Evolutionary conservation across 805 yeast species (phyloP).

Genomic region (Lachancea waltii): DNA sequence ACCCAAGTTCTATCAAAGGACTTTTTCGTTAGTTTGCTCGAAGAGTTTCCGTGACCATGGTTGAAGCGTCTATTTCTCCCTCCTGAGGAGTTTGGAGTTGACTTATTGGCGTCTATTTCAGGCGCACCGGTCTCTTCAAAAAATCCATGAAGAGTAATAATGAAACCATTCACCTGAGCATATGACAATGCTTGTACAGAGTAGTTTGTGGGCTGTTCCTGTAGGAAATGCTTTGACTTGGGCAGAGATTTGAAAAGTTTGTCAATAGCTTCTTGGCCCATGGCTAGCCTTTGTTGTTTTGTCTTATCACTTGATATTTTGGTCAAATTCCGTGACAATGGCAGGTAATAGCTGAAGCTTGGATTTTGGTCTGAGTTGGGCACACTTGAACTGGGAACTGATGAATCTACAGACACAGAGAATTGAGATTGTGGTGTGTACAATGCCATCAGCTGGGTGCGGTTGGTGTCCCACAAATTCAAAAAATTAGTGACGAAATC

Average conservation of each 20-base stretch:
- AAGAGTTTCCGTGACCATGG: constrained; percentile 27
- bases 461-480: constrained; percentile 73
- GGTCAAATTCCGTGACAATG: constrained; percentile 70
- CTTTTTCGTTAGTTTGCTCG: constrained; percentile 45
- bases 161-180: constrained; percentile 68
- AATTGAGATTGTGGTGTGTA: constrained; percentile 83
- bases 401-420: constrained; percentile 68
- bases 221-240: constrained; percentile 64
- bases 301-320: constrained; percentile 49
- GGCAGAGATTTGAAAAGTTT: constrained; percentile 65
- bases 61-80: constrained; percentile 26
- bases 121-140: constrained; percentile 66
- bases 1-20: constrained; percentile 83
- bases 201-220: constrained; percentile 55
- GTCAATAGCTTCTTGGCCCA: constrained; percentile 63
- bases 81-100: constrained; percentile 17
- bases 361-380: constrained; percentile 32
- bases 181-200: constrained; percentile 73
- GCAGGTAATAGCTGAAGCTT: constrained; percentile 61
- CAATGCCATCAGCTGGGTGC: constrained; percentile 60
- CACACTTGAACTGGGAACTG: constrained; percentile 48
- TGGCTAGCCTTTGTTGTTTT: constrained; percentile 51
- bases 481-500: constrained; percentile 70
- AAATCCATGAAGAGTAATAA: constrained; percentile 77
- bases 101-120: constrained; percentile 29